Evolutionary conservation across 371 early-diverging fungal genomes (phyloP).

Genomic region (Mortierella sp.): DNA sequence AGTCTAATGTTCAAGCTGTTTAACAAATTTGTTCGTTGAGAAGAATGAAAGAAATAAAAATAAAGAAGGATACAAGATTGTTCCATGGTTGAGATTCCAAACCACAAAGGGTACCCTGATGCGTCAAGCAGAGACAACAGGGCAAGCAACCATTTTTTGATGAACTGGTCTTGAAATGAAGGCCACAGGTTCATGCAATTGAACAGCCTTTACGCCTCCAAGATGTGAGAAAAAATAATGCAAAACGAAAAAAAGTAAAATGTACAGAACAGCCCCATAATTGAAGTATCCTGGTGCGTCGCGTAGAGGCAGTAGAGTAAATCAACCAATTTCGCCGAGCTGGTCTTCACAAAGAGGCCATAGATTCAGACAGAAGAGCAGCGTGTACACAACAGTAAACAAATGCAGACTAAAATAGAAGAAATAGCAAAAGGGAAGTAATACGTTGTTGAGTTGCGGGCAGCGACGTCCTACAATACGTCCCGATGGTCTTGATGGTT

Average conservation of each 20-base stretch:
- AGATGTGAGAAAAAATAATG: background rate
- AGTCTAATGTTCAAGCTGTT: no score
- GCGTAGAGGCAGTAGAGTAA: background rate
- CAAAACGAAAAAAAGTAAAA: background rate
- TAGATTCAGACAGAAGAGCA: background rate
- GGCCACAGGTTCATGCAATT: background rate
- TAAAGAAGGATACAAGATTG: background rate
- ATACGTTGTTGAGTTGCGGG: background rate
- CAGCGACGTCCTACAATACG: background rate
- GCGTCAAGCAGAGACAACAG: constrained; percentile 1
- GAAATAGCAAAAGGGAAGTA: background rate
- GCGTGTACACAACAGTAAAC: background rate
- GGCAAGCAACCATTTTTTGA: background rate
- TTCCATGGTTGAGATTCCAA: background rate
- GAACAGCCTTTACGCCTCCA: background rate
- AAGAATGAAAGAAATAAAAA: background rate
- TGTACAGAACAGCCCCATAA: background rate
- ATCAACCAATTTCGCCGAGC: background rate
- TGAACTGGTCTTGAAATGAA: background rate
- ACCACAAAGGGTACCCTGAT: background rate
- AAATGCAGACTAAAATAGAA: background rate
- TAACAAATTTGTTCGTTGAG: background rate
- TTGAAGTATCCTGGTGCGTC: background rate
- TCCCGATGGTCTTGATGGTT: background rate
- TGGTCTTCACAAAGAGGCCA: background rate